Percentiles rank a stretch among this genome's conserved stretches.
Conservation (phyloP, 352 stramenopile species). For the Pythium biforme region DNA sequence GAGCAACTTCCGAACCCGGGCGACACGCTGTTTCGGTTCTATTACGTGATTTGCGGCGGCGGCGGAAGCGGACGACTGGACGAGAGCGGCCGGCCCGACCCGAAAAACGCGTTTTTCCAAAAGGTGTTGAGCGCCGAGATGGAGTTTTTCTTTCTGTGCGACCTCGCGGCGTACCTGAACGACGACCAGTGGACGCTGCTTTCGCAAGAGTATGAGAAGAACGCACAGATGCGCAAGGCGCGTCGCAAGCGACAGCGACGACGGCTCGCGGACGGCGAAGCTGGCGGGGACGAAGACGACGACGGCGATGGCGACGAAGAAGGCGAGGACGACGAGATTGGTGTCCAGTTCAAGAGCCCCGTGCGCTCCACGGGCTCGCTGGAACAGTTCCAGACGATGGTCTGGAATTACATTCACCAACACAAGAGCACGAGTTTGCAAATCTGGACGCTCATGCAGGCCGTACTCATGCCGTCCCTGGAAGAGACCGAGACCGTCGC, state of each 20-base stretch:
- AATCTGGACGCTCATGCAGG: constrained; percentile 40
- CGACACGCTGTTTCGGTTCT: constrained; percentile 64
- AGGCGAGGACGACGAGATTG: constrained; percentile 8
- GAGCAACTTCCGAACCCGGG: constrained; percentile 52
- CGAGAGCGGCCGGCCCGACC: constrained; percentile 7
- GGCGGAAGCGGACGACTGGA: constrained; percentile 22
- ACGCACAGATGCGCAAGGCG: constrained; percentile 37
- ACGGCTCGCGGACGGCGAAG: constrained; percentile 21
- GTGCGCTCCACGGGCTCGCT: constrained; percentile 24
- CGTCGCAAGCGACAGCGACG: constrained; percentile 13
- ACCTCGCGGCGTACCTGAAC: constrained; percentile 53
- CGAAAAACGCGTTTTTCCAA: constrained; percentile 59
- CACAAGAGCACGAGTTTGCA: constrained; percentile 47
- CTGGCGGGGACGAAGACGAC: constrained; percentile 6
- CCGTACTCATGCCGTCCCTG: constrained; percentile 46
- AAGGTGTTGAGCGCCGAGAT: constrained; percentile 58
- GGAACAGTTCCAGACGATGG: constrained; percentile 59
- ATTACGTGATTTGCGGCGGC: constrained; percentile 43
- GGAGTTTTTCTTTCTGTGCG: constrained; percentile 72
- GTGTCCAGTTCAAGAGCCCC: neutral
- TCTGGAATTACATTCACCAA: constrained; percentile 59
- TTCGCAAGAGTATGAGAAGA: constrained; percentile 64
- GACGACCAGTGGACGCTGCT: constrained; percentile 67
- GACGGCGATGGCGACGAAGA: constrained; percentile 15
- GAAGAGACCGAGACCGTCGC: constrained; percentile 40